phyloP scores from a whole-genome alignment of 1,284 basidiomycete genomes.

The Stereum hirsutum region DNA sequence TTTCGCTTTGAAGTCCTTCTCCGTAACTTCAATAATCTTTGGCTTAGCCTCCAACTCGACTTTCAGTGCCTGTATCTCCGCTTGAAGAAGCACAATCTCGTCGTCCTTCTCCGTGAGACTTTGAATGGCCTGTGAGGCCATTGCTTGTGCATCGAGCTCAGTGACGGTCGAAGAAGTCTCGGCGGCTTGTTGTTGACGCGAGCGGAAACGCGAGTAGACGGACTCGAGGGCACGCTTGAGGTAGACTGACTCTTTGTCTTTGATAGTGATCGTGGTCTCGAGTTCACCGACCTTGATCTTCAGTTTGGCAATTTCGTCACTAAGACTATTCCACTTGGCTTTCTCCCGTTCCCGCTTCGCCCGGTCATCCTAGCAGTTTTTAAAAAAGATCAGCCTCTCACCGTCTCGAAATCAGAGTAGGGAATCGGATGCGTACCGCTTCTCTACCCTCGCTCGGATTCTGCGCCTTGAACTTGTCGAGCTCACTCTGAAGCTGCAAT shows the following conservation, averaged over 20 bases:
- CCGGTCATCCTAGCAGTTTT: slow-evolving; percentile 55
- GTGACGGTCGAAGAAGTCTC: slow-evolving; percentile 27
- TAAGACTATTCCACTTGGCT: slow-evolving; percentile 64
- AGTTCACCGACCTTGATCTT: slow-evolving; percentile 59
- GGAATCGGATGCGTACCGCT: slow-evolving; percentile 35
- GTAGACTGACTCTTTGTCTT: slow-evolving; percentile 68
- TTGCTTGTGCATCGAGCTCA: slow-evolving; percentile 61
- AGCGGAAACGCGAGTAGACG: slow-evolving; percentile 69
- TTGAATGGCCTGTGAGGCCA: slow-evolving; percentile 66
- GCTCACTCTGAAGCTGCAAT: slow-evolving; percentile 60
- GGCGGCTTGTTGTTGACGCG: no score
- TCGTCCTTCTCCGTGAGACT: slow-evolving; percentile 64
- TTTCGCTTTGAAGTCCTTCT: slow-evolving; percentile 63
- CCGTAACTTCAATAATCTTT: slow-evolving; percentile 41
- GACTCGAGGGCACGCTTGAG: slow-evolving; percentile 80
- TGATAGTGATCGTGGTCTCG: slow-evolving; percentile 38
- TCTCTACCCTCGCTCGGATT: slow-evolving; percentile 49
- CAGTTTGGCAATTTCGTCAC: slow-evolving; percentile 68
- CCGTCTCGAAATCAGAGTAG: background rate
- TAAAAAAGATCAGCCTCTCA: slow-evolving; percentile 1
- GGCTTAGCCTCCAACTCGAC: slow-evolving; percentile 41
- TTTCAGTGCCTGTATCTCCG: slow-evolving; percentile 45
- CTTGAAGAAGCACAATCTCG: slow-evolving; percentile 45
- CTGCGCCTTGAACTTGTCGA: slow-evolving; percentile 53
- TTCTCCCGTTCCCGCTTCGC: slow-evolving; percentile 69